Evolutionary conservation across 1,284 basidiomycete species (phyloP).

Genomic region (Neonothopanus nambi): DNA sequence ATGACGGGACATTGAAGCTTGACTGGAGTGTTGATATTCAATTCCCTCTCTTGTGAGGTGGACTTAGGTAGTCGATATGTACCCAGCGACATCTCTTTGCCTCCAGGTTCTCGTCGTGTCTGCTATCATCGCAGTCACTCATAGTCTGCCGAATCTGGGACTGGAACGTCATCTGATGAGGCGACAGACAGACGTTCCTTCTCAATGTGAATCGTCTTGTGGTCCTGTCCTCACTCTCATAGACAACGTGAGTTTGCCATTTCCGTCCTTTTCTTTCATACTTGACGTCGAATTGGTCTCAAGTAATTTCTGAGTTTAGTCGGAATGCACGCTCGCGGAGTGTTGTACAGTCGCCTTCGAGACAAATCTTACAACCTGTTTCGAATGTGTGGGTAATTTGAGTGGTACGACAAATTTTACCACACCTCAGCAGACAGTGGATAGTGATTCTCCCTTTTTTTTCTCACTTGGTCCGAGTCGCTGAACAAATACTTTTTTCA

Average conservation of each 20-base stretch:
- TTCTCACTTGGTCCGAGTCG: too few species aligned
- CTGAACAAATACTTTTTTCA: not conserved
- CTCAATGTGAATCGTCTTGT: constrained; percentile 6
- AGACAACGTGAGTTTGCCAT: not conserved
- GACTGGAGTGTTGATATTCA: too few species aligned
- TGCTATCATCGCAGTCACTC: too few species aligned
- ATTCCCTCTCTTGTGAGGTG: too few species aligned
- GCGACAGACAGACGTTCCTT: not conserved
- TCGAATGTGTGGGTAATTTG: constrained; percentile 7
- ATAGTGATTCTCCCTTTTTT: not conserved
- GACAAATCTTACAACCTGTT: constrained; percentile 1
- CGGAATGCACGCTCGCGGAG: not conserved
- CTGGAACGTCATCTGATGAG: too few species aligned
- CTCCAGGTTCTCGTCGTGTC: not conserved
- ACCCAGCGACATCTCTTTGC: not conserved
- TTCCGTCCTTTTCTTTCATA: not conserved
- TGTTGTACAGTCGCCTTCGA: constrained; percentile 2
- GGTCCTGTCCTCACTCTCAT: not conserved
- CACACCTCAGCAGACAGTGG: constrained; percentile 1
- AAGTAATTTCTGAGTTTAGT: not conserved
- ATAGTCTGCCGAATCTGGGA: too few species aligned
- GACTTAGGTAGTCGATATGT: not conserved
- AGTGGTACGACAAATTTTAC: not conserved
- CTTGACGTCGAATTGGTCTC: not conserved
- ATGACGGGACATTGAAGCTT: too few species aligned